A percentile compares a stretch with the other conserved stretches of the same genome.
Evolutionary conservation across 2,329 filamentous ascomycete species (phyloP).

Genomic region (Penicillium capsulatum): DNA sequence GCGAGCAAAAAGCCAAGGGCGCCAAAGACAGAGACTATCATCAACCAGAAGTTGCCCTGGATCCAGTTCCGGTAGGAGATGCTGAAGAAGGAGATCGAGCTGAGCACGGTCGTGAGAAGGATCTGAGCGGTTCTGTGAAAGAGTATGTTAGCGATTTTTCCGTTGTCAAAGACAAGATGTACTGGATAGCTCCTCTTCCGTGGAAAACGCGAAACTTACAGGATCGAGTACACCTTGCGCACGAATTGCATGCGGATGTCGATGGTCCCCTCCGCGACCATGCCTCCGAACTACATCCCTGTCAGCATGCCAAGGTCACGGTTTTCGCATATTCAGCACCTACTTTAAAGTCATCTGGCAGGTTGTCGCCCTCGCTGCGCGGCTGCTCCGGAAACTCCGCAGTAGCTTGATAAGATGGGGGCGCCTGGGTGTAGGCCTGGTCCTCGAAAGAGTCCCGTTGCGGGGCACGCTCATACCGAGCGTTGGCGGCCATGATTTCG

Average conservation of each 20-base stretch:
- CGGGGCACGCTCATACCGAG: conserved; percentile 78
- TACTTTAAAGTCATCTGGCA: conserved; percentile 97
- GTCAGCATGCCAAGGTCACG: conserved; percentile 11
- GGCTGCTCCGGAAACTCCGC: conserved; percentile 51
- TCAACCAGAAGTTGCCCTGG: conserved; percentile 73
- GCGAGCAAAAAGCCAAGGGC: conserved; percentile 79
- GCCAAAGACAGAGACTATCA: conserved; percentile 82
- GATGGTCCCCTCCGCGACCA: conserved; percentile 86
- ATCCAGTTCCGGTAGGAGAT: conserved; percentile 78
- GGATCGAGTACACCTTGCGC: conserved; percentile 95
- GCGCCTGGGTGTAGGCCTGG: conserved; percentile 65
- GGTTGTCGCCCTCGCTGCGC: conserved; percentile 78
- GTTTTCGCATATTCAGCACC: not conserved
- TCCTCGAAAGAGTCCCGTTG: conserved; percentile 83
- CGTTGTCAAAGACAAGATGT: not conserved
- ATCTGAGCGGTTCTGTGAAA: conserved; percentile 76
- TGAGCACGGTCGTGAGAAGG: conserved; percentile 74
- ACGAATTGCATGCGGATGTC: conserved; percentile 97
- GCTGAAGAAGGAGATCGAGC: conserved; percentile 82
- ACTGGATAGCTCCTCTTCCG: not conserved
- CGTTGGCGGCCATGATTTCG: conserved; percentile 61
- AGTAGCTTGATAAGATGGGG: conserved; percentile 71
- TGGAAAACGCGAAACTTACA: conserved; percentile 48
- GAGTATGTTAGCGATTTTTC: too few species aligned
- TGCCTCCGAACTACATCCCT: conserved; percentile 72